These are phyloP conservation scores for Hymenotorrendiella dingleyae DNA, from an alignment of 2,329 filamentous ascomycete species.

Conservation along the genomic window DNA sequence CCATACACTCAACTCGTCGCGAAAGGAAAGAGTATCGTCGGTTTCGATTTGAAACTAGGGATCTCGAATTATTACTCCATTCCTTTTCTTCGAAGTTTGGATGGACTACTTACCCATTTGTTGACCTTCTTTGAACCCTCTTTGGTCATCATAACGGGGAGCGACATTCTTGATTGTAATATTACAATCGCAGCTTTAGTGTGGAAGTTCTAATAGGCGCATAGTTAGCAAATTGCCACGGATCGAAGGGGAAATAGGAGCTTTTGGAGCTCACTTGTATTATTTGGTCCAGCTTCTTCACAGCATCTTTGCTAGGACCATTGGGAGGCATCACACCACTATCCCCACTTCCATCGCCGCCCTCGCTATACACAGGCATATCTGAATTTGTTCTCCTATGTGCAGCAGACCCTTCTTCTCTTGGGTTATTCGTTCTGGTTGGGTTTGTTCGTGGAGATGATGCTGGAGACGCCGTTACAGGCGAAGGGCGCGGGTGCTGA, in stretches of 20 bases:
- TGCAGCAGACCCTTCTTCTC: constrained; percentile 53
- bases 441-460: constrained; percentile 67
- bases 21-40: constrained; percentile 84
- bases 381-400: constrained; percentile 36
- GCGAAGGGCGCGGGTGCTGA: constrained; percentile 75
- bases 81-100: neutral
- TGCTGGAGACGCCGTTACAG: constrained; percentile 66
- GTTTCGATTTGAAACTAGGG: constrained; percentile 88
- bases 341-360: constrained; percentile 41
- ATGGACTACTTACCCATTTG: constrained; percentile 70
- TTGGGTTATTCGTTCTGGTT: constrained; percentile 65
- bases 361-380: constrained; percentile 45
- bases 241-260: neutral
- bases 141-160: constrained; percentile 48
- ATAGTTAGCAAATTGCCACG: neutral
- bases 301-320: constrained; percentile 57
- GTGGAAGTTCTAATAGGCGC: constrained; percentile 69
- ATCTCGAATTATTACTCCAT: neutral
- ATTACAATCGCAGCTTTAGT: constrained; percentile 82
- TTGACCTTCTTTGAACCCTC: constrained; percentile 62
- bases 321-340: constrained; percentile 36
- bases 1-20: constrained; percentile 76
- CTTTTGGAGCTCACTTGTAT: constrained; percentile 60
- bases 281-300: constrained; percentile 85
- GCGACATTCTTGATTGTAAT: constrained; percentile 70